Percentiles rank a stretch among this genome's conserved stretches.
Conservation (phyloP, 192 early-diverging fungal species). For the Backusella australiensis region DNA sequence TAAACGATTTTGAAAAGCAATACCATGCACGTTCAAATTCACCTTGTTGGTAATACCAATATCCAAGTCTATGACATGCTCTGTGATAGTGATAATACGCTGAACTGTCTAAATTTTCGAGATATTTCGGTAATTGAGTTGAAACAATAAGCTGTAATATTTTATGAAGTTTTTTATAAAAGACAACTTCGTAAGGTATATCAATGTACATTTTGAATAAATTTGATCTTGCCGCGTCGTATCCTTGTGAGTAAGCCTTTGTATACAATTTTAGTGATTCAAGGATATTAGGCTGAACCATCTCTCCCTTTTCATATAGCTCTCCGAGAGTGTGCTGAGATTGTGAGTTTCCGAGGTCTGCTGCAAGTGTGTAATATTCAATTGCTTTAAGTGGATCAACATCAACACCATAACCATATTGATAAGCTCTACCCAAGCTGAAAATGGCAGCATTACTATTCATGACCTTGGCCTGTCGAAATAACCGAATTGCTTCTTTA, state of each 20-base stretch:
- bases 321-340: neutral
- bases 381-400: neutral
- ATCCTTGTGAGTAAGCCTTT: neutral
- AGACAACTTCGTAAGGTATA: neutral
- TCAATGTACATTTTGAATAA: neutral
- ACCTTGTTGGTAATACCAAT: too few relatives aligned
- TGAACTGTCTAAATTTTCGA: too few relatives aligned
- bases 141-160: neutral
- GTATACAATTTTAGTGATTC: neutral
- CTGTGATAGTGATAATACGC: too few relatives aligned
- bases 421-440: neutral
- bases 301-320: neutral
- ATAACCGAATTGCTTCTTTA: neutral
- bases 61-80: too few relatives aligned
- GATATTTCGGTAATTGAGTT: too few relatives aligned
- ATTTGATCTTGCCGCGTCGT: neutral
- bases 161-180: neutral
- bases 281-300: neutral
- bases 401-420: neutral
- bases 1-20: neutral
- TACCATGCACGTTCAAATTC: neutral
- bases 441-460: neutral
- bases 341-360: neutral
- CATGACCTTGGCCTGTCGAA: neutral
- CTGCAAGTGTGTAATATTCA: neutral